These are phyloP conservation scores for Boletus pseudo-olivaceus DNA, from an alignment of 768 basidiomycete species.

Conservation along the genomic window DNA sequence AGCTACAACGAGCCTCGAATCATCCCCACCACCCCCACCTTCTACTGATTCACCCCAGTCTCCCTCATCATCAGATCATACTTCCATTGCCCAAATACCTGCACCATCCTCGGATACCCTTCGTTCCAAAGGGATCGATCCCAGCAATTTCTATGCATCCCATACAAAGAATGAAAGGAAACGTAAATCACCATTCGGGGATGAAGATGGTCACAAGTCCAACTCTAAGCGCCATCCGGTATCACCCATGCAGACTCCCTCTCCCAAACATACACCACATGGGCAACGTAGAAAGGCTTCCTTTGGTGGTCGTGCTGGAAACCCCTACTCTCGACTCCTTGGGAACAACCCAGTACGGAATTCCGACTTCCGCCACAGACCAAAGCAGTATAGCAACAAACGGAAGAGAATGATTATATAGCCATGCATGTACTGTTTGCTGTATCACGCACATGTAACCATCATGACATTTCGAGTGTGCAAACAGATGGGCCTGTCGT, in stretches of 20 bases:
- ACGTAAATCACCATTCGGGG: slow-evolving; percentile 38
- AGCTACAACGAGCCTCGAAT: slow-evolving; percentile 17
- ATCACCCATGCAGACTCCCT: slow-evolving; percentile 22
- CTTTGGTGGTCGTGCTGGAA: slow-evolving; percentile 29
- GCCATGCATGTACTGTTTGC: slow-evolving; percentile 13
- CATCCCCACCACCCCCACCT: slow-evolving; percentile 31
- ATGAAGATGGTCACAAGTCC: slow-evolving; percentile 26
- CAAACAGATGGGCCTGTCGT: neutral
- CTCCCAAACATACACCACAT: slow-evolving; percentile 20
- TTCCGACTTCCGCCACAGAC: slow-evolving; percentile 22
- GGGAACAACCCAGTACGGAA: slow-evolving; percentile 35
- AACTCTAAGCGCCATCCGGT: slow-evolving; percentile 17
- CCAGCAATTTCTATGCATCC: slow-evolving; percentile 39
- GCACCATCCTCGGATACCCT: slow-evolving; percentile 16
- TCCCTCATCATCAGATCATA: slow-evolving; percentile 30
- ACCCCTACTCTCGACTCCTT: slow-evolving; percentile 34
- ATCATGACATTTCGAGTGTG: neutral
- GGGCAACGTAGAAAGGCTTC: slow-evolving; percentile 28
- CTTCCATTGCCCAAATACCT: slow-evolving; percentile 18
- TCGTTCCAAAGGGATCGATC: slow-evolving; percentile 27
- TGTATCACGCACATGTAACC: slow-evolving; percentile 7
- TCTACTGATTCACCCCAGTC: slow-evolving; percentile 34
- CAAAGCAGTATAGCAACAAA: slow-evolving; percentile 31
- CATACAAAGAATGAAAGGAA: slow-evolving; percentile 31
- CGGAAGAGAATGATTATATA: slow-evolving; percentile 37